Evolutionary conservation across 495 filamentous ascomycete species (phyloP).

Genomic region (Glarea lozoyensis): DNA sequence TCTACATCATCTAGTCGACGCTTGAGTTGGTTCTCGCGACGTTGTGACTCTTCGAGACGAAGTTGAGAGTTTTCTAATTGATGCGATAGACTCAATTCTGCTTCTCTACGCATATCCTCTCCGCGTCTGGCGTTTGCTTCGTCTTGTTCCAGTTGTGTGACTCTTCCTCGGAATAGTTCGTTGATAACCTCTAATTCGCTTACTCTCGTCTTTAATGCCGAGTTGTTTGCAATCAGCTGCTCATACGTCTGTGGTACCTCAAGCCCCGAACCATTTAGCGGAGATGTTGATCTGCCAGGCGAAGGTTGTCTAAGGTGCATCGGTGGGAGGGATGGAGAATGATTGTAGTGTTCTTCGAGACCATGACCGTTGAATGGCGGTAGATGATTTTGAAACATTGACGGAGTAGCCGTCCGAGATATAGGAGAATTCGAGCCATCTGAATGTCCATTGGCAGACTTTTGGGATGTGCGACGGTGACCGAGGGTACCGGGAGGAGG

Average conservation of each 20-base stretch:
- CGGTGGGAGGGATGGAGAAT: slow-evolving; percentile 45
- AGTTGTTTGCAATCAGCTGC: slow-evolving; percentile 65
- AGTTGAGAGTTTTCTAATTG: slow-evolving; percentile 67
- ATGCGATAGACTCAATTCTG: slow-evolving; percentile 52
- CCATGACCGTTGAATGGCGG: slow-evolving; percentile 67
- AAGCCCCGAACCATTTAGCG: slow-evolving; percentile 61
- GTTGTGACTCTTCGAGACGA: slow-evolving; percentile 67
- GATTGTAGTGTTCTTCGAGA: slow-evolving; percentile 52
- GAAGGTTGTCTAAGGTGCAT: slow-evolving; percentile 53
- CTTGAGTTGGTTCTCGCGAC: slow-evolving; percentile 76
- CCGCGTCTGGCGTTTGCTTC: slow-evolving; percentile 56
- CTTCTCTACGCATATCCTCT: slow-evolving; percentile 39
- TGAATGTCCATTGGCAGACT: slow-evolving; percentile 60
- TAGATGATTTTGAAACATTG: slow-evolving; percentile 50
- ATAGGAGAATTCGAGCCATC: slow-evolving; percentile 79
- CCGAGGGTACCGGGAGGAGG: slow-evolving; percentile 31
- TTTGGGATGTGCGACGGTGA: slow-evolving; percentile 58
- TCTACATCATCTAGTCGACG: slow-evolving; percentile 74
- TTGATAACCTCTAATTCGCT: slow-evolving; percentile 94
- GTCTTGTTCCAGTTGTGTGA: slow-evolving; percentile 76
- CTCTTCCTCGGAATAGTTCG: slow-evolving; percentile 81
- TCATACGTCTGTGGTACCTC: slow-evolving; percentile 77
- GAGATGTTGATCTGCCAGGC: slow-evolving; percentile 55
- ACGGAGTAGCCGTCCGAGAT: slow-evolving; percentile 78
- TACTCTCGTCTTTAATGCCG: slow-evolving; percentile 78